Conservation (phyloP, 768 basidiomycete species). For the Tricholoma hemisulphureum region DNA sequence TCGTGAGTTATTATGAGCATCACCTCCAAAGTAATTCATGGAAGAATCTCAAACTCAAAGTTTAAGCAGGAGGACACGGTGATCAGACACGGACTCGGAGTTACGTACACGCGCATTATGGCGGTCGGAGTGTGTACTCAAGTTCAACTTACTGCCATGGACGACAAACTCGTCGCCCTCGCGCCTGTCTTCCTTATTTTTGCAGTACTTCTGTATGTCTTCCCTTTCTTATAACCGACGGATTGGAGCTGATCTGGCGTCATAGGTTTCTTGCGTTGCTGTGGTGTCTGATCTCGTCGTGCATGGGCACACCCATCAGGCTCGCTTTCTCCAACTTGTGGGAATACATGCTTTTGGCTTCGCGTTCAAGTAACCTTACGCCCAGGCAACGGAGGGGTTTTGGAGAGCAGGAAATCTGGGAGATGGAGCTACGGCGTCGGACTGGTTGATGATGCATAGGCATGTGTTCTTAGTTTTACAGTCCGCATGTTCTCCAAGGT, state of each 20-base stretch:
- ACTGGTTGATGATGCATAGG: slow-evolving; percentile 13
- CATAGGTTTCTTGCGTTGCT: slow-evolving; percentile 48
- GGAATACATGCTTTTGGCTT: slow-evolving; percentile 44
- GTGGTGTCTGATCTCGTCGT: slow-evolving; percentile 70
- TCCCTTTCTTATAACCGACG: slow-evolving; percentile 1
- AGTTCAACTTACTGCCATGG: slow-evolving; percentile 1
- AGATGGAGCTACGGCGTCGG: slow-evolving; percentile 46
- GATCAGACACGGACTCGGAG: too few relatives aligned
- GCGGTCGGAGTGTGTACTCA: too few relatives aligned
- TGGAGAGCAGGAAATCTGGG: slow-evolving; percentile 55
- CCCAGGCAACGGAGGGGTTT: slow-evolving; percentile 35
- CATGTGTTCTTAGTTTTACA: neutral
- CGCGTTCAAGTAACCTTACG: slow-evolving; percentile 26
- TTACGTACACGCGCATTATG: neutral
- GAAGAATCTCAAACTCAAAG: neutral
- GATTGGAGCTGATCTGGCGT: slow-evolving; percentile 5
- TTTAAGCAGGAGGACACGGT: too few relatives aligned
- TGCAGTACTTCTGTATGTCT: slow-evolving; percentile 42
- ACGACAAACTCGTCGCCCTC: slow-evolving; percentile 29
- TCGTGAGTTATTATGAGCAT: neutral
- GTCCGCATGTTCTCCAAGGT: neutral
- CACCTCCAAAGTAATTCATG: neutral
- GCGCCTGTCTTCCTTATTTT: slow-evolving; percentile 45
- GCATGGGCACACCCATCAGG: slow-evolving; percentile 53
- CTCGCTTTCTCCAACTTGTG: slow-evolving; percentile 46